phyloP scores from a whole-genome alignment of 805 yeast species.

The Saccharomycopsis vini region DNA sequence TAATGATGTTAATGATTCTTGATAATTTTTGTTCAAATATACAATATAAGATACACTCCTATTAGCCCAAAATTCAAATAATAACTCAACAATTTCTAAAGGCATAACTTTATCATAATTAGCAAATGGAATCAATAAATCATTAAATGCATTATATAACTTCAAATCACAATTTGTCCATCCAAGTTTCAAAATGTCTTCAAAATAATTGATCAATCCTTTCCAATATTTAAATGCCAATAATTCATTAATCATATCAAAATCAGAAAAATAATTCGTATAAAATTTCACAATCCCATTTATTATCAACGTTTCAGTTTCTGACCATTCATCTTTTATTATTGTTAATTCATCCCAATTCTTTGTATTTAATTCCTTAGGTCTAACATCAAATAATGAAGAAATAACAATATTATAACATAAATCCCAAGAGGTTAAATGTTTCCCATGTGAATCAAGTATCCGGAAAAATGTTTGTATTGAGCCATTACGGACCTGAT shows the following conservation, averaged over 20 bases:
- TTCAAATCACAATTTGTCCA: slow-evolving; percentile 46
- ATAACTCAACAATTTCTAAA: slow-evolving; percentile 27
- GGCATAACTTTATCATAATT: slow-evolving; percentile 23
- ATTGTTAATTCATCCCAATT: slow-evolving; percentile 14
- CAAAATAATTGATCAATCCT: slow-evolving; percentile 42
- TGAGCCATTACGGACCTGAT: slow-evolving; percentile 84
- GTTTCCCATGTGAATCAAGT: slow-evolving; percentile 58
- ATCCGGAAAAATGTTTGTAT: slow-evolving; percentile 82
- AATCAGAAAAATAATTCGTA: slow-evolving; percentile 38
- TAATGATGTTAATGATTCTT: slow-evolving; percentile 50
- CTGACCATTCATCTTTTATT: slow-evolving; percentile 38
- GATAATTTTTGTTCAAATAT: slow-evolving; percentile 34
- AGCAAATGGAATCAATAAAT: slow-evolving; percentile 33
- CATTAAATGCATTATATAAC: slow-evolving; percentile 46
- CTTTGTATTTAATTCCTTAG: slow-evolving; percentile 20
- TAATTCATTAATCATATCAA: slow-evolving; percentile 22
- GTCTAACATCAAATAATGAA: slow-evolving; percentile 31
- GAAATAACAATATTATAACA: slow-evolving; percentile 56
- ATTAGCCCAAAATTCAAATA: slow-evolving; percentile 44
- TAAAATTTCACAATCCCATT: slow-evolving; percentile 61
- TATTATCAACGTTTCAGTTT: slow-evolving; percentile 51
- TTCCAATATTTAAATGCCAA: slow-evolving; percentile 40
- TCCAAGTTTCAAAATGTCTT: slow-evolving; percentile 31
- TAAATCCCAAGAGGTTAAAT: slow-evolving; percentile 57
- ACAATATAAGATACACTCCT: slow-evolving; percentile 38